Conservation (phyloP, 306 rosid genomes). For the Morella rubra region DNA sequence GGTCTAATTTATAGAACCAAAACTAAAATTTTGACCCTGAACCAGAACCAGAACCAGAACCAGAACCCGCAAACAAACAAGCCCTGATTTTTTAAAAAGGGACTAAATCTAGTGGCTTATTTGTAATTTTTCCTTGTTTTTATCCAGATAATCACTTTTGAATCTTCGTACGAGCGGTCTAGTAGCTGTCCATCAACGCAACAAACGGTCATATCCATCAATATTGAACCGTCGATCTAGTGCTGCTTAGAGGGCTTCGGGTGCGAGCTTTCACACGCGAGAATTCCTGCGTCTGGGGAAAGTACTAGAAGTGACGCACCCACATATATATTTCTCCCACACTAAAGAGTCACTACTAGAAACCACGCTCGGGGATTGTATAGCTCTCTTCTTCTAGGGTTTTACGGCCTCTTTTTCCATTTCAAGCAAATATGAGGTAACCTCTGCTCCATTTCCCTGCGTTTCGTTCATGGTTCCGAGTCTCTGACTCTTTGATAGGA, state of each 20-base stretch:
- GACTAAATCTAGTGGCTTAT: too few relatives aligned
- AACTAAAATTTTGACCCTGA: too few relatives aligned
- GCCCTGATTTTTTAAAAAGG: too few relatives aligned
- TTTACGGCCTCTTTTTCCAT: slow-evolving; percentile 30
- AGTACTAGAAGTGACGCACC: background rate
- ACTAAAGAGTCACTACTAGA: slow-evolving; percentile 18
- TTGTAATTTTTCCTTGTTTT: too few relatives aligned
- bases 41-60: too few relatives aligned
- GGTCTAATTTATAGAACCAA: too few relatives aligned
- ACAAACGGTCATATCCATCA: too few relatives aligned
- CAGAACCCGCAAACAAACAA: too few relatives aligned
- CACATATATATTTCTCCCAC: background rate
- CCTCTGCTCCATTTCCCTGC: background rate
- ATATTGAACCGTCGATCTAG: too few relatives aligned
- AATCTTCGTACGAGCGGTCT: too few relatives aligned
- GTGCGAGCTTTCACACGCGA: background rate
- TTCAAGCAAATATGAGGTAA: slow-evolving; percentile 43
- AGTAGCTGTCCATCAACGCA: too few relatives aligned
- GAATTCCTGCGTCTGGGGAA: background rate
- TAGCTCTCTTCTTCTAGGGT: slow-evolving; percentile 41
- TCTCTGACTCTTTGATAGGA: background rate
- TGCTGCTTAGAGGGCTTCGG: background rate
- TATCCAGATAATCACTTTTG: too few relatives aligned
- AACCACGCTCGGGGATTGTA: slow-evolving; percentile 3
- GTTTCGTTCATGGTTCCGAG: background rate